Evolutionary conservation across 2,329 filamentous ascomycete species (phyloP), one percentile per base, ranked within the genome.

Genomic region (Xylariaceae sp.): DNA sequence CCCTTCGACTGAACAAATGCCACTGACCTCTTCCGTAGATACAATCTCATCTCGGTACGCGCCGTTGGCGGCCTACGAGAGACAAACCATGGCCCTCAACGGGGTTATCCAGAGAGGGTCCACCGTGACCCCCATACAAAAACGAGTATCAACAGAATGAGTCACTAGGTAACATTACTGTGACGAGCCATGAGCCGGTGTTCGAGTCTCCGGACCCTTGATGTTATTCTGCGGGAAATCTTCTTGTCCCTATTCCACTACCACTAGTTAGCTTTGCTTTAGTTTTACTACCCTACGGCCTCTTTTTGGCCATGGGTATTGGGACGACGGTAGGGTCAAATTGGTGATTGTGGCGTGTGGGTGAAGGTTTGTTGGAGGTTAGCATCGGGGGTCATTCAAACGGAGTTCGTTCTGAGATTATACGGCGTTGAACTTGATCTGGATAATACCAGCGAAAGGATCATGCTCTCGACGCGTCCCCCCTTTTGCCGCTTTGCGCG

Each of bases 401-500:
- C 66, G 60, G 68, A 69, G 65, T 67, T 69, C 67, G 71, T 69
- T 72, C 84, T 90, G 88, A 93, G 89, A 94, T 86, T 86, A 94
- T 88, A 94, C 90, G 89, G 90, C 88, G 80, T 81, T 79, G 60
- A 91, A 93, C 89, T 93, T 93, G 90, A 93, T 92, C 89, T 90
- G 89, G 90, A 92, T 93, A 93, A 94, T 94, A 90, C 90, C 89
- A 92, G 92, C 92, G 92, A 92, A 94, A 96, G 92, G 88, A 96
- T 94, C 91, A 95, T 96, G 90, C 90, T 83, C 83, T 82, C 79
- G 53, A 65, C 45, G 78, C 23, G 35, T 76, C 77, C 74, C 69
- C 59, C 73, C 68, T 70, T 65, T 69, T 70, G 68, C 65, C 61
- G 57, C 10, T 65, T 64, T 70, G 68, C 66, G 70, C 56, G 65